These are phyloP conservation scores for Cardamine resedifolia DNA, from an alignment of 345 rosid genomes.

Conservation along the genomic window DNA sequence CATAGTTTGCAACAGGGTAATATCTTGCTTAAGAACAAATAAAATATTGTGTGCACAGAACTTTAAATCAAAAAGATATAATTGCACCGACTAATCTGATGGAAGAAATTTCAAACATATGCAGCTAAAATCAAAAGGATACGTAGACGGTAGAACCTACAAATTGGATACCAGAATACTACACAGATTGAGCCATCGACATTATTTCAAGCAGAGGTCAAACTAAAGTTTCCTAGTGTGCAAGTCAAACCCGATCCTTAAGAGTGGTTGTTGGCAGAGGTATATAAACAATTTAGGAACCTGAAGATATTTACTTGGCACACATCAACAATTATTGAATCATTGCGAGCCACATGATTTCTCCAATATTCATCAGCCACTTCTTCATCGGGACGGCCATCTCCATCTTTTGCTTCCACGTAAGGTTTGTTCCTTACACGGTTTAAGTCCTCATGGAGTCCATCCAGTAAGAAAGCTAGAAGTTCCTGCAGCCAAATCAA, in stretches of 20 bases:
- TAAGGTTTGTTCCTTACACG: constrained; percentile 91
- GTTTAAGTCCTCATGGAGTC: constrained; percentile 97
- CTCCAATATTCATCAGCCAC: constrained; percentile 96
- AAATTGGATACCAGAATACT: constrained; percentile 8
- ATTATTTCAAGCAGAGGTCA: constrained; percentile 8
- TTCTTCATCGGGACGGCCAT: constrained; percentile 76
- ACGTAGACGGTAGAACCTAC: constrained; percentile 13
- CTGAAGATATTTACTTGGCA: constrained; percentile 73
- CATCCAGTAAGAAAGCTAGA: constrained; percentile 92
- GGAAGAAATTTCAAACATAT: constrained; percentile 25
- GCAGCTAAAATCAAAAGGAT: constrained; percentile 23
- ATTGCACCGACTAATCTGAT: constrained; percentile 4
- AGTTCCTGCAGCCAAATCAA: constrained; percentile 65
- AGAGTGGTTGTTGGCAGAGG: constrained; percentile 9
- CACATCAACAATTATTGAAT: constrained; percentile 82
- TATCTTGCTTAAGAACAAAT: neutral
- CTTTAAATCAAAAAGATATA: constrained; percentile 13
- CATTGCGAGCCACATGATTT: constrained; percentile 87
- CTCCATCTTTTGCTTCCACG: constrained; percentile 86
- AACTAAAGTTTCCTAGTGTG: constrained; percentile 25
- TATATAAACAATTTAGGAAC: constrained; percentile 34
- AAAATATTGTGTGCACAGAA: neutral
- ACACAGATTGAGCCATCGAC: constrained; percentile 15
- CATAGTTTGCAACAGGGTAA: neutral
- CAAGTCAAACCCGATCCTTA: constrained; percentile 25